A percentile compares a stretch with the other conserved stretches of the same genome.
phyloP scores from a whole-genome alignment of 2,329 filamentous ascomycete species.

The Colletotrichum noveboracense region DNA sequence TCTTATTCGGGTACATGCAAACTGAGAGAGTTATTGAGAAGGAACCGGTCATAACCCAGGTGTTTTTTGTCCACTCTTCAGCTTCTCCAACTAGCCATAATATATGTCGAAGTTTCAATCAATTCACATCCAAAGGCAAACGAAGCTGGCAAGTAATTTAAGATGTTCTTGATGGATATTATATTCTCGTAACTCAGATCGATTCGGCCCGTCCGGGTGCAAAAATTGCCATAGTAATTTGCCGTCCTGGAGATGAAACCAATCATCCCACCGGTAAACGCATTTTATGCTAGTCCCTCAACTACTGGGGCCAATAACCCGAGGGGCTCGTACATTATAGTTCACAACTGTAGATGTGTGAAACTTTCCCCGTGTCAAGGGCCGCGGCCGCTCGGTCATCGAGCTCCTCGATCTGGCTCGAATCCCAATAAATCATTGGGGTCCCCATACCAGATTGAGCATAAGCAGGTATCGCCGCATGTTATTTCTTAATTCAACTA shows the following conservation, averaged over 20 bases:
- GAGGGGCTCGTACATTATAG: not conserved
- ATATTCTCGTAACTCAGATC: not conserved
- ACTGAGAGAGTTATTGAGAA: not conserved
- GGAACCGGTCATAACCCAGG: too few species aligned
- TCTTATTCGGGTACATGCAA: not conserved
- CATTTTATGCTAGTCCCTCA: not conserved
- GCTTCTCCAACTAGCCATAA: too few species aligned
- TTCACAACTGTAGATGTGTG: not conserved
- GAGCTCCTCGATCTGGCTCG: not conserved
- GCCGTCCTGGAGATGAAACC: not conserved
- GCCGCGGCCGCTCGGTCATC: not conserved
- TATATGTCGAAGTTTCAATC: too few species aligned
- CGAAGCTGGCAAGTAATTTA: too few species aligned
- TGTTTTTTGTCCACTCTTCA: too few species aligned
- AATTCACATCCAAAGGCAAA: rapidly evolving
- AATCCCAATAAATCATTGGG: not conserved
- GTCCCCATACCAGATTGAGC: not conserved
- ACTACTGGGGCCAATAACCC: not conserved
- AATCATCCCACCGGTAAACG: not conserved
- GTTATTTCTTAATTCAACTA: not conserved
- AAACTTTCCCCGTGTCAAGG: not conserved
- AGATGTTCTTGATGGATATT: not conserved
- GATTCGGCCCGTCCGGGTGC: not conserved
- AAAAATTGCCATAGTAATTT: not conserved
- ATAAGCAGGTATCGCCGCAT: not conserved